Evolutionary conservation across 2,329 filamentous ascomycete genomes (phyloP).

Genomic region (Aureobasidium sp.): DNA sequence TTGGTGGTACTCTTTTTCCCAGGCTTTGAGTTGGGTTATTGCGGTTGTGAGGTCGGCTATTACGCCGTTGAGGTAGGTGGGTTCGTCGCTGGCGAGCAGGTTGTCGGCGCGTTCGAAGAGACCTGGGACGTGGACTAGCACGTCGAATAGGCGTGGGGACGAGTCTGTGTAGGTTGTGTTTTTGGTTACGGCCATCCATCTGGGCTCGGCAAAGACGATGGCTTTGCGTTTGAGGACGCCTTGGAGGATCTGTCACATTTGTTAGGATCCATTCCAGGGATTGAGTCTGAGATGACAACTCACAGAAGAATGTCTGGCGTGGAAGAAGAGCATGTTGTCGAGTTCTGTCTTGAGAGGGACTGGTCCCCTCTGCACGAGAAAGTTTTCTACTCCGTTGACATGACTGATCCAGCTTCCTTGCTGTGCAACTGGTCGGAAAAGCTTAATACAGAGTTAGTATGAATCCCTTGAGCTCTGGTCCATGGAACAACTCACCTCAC

Average conservation of each 20-base stretch:
- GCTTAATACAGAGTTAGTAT: neutral
- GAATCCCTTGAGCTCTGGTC: neutral
- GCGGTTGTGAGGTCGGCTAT: neutral
- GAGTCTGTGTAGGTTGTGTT: constrained; percentile 21
- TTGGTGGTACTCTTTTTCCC: neutral
- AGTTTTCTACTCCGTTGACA: constrained; percentile 24
- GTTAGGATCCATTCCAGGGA: neutral
- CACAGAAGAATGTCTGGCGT: constrained; percentile 24
- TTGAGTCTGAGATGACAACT: neutral
- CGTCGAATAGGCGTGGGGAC: constrained; percentile 26
- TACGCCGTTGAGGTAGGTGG: neutral
- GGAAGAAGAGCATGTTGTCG: constrained; percentile 25
- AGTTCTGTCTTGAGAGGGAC: constrained; percentile 22
- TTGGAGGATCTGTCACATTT: constrained; percentile 18
- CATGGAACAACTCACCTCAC: constrained; percentile 19
- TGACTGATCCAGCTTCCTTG: constrained; percentile 26
- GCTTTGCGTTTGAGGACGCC: constrained; percentile 25
- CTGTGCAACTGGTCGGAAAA: constrained; percentile 28
- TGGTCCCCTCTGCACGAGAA: constrained; percentile 26
- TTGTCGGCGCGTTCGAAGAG: constrained; percentile 13
- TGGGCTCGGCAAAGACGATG: constrained; percentile 24
- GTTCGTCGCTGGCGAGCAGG: neutral
- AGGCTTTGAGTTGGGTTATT: neutral
- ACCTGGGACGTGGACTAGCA: constrained; percentile 21
- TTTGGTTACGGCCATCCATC: constrained; percentile 26